Evolutionary conservation across 257 asterid species (phyloP).

Genomic region (Plectranthus barbatus): DNA sequence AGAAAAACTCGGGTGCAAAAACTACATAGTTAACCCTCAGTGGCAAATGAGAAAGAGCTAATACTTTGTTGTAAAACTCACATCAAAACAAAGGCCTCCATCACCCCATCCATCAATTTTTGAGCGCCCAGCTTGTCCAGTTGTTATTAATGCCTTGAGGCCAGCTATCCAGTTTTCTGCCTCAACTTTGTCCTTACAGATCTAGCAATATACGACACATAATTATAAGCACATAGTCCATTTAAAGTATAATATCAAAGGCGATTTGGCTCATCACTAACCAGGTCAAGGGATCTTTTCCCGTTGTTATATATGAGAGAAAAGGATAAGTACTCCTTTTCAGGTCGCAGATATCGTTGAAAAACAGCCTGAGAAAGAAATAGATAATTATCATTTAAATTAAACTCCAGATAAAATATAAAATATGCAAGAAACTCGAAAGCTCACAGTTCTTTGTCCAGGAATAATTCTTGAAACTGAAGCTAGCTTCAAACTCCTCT

Average conservation of each 20-base stretch:
- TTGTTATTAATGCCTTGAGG: slow-evolving; percentile 65
- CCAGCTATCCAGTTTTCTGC: slow-evolving; percentile 94
- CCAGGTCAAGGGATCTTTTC: slow-evolving; percentile 94
- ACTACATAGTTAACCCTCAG: neutral
- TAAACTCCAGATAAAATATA: neutral
- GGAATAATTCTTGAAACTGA: slow-evolving; percentile 72
- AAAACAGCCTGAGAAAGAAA: slow-evolving; percentile 72
- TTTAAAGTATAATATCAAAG: neutral
- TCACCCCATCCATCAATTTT: slow-evolving; percentile 95
- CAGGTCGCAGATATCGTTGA: slow-evolving; percentile 78
- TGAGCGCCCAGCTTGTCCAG: slow-evolving; percentile 78
- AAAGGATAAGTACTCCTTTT: slow-evolving; percentile 84
- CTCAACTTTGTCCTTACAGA: slow-evolving; percentile 91
- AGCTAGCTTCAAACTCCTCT: slow-evolving; percentile 75
- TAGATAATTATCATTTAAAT: slow-evolving; percentile 8
- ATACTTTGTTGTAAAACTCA: slow-evolving; percentile 24
- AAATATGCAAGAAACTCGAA: neutral
- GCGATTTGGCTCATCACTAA: slow-evolving; percentile 30
- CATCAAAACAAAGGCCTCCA: slow-evolving; percentile 79
- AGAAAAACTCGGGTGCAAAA: neutral
- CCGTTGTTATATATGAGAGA: slow-evolving; percentile 89
- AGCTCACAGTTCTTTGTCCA: slow-evolving; percentile 93
- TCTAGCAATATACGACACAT: slow-evolving; percentile 28
- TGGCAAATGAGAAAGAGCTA: neutral
- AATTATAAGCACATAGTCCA: slow-evolving; percentile 8